Conservation (phyloP, 768 basidiomycete genomes). For the Naganishia vishniacii region DNA sequence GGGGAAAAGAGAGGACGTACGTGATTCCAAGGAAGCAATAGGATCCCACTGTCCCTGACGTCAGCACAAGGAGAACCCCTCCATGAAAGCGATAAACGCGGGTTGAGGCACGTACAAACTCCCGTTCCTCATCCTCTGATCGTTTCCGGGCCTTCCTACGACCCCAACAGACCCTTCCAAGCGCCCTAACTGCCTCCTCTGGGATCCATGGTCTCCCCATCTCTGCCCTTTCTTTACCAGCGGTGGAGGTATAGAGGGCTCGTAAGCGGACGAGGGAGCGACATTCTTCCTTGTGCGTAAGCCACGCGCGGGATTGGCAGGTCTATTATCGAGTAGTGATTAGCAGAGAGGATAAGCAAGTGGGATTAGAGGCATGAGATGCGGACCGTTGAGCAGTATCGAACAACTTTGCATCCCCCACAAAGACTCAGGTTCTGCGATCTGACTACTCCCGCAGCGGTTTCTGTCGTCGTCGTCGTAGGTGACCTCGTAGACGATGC, state of each 20-base stretch:
- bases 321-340: constrained; percentile 48
- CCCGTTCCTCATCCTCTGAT: constrained; percentile 36
- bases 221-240: neutral
- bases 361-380: no score
- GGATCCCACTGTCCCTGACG: constrained; percentile 54
- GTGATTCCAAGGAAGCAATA: constrained; percentile 67
- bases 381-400: constrained; percentile 71
- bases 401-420: constrained; percentile 61
- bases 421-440: constrained; percentile 50
- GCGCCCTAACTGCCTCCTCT: constrained; percentile 69
- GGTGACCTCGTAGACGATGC: no score
- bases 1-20: constrained; percentile 61
- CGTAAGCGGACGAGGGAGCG: constrained; percentile 58
- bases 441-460: no score
- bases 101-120: constrained; percentile 55
- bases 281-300: constrained; percentile 72
- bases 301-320: constrained; percentile 73
- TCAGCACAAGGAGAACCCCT: neutral
- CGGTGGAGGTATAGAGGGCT: constrained; percentile 15
- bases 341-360: no score
- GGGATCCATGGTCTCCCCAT: constrained; percentile 50
- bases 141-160: constrained; percentile 57
- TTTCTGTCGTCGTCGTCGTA: no score
- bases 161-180: constrained; percentile 69
- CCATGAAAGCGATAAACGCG: constrained; percentile 49